phyloP scores from a whole-genome alignment of 1,139 yeast species.

The Sugiyamaella pinicola region DNA sequence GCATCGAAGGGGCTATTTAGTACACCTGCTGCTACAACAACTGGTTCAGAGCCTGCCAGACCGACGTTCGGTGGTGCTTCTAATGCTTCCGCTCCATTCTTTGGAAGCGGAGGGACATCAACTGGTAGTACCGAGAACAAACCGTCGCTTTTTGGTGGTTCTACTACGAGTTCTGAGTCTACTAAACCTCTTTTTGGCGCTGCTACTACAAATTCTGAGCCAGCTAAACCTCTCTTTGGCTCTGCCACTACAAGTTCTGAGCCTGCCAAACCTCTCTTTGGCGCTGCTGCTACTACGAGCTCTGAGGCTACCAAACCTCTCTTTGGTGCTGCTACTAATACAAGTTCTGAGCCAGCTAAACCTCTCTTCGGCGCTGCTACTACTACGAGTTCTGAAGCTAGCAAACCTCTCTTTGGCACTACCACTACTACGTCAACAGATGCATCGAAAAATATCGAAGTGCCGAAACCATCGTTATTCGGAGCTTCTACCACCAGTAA shows the following conservation, averaged over 20 bases:
- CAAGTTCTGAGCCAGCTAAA: slow-evolving; percentile 4
- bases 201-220: neutral
- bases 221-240: slow-evolving; percentile 13
- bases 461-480: slow-evolving; percentile 21
- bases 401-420: slow-evolving; percentile 29
- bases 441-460: slow-evolving; percentile 5
- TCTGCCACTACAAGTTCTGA: slow-evolving; percentile 6
- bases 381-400: neutral
- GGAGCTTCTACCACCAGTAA: slow-evolving; percentile 22
- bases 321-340: neutral
- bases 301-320: neutral
- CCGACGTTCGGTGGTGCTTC: slow-evolving; percentile 32
- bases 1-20: no score
- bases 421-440: slow-evolving; percentile 24
- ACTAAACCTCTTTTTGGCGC: neutral
- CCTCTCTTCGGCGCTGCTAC: slow-evolving; percentile 15
- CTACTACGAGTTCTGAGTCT: neutral
- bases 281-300: neutral
- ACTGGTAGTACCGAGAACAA: neutral
- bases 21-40: slow-evolving; percentile 8
- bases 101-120: neutral
- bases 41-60: slow-evolving; percentile 24
- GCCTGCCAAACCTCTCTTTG: slow-evolving; percentile 22
- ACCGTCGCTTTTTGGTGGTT: neutral
- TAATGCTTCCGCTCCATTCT: neutral